Base-by-base conservation (phyloP, 345 rosid genomes). In the Eutrema yunnanense region DNA sequence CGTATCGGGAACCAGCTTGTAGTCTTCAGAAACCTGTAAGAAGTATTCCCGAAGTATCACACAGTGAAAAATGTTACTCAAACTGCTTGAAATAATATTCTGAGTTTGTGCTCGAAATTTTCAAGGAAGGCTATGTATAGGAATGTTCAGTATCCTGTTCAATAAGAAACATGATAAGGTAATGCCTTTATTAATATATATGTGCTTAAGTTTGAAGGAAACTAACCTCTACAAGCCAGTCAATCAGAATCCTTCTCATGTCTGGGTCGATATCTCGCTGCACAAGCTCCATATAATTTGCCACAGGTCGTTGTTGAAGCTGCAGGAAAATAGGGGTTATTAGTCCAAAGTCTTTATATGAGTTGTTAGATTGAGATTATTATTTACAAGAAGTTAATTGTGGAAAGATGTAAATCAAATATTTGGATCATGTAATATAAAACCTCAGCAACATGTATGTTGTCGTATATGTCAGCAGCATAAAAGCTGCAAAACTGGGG, bases 151-250 rank as follows among this genome's bases (percentile, higher is more conserved):
- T 42, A 22, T 49, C 33, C 9, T 40, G 8, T 47, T 59, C 41
- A 44, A 5, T 54, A 22, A 10, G 12, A 56, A 62, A 37, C 65
- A 61, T 44, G 9, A 38, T 52, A 47, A 52, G 50, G 59, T 59
- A 30, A 47, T 37, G 16, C 16, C 6, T 16, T 5, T 36, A 44
- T 43, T 22, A 3, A 56, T 10, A 10, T n/a, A 38, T 40, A 8
- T 67, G 43, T 9, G 44, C 47, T 34, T 34, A 62, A 47, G 38
- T 65, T 56, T 56, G 41, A 13, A 60, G 38, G 33, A 53, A 9
- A 77, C 86, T 76, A 67, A 91, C 97, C 96, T 95, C 99, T 44
- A 94, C 92, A 65, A 94, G 88, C 98, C 98, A 94, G 75, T 91
- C 96, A 62, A 94, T 81, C 69, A 91, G 81, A 77, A 94, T 86